Base-by-base conservation (phyloP, 2,329 filamentous ascomycete species). In the Rhynchosporium secalis region DNA sequence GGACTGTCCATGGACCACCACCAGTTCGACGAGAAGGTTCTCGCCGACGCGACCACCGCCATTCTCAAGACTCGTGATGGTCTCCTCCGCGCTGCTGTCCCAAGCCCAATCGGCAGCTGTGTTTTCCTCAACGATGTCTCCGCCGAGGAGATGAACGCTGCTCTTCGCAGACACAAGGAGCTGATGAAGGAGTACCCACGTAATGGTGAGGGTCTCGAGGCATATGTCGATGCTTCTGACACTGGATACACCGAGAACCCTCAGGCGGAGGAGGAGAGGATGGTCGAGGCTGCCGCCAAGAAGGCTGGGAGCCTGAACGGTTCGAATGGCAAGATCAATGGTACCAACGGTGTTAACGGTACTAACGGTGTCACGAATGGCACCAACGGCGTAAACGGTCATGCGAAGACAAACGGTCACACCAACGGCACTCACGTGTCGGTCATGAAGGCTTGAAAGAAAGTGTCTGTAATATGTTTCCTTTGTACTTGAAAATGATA, bases 41-140 rank as follows among this genome's bases (percentile, higher is more conserved):
- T 91, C 9, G 83, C 86, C 57, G 84, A 84, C 69, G 88, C 80
- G 2, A 91, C 87, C 1, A 77, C 83, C 13, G 88, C 88, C 12
- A 91, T 91, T 65, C 76, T 91, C 56, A 88, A 87, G 78, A 91
- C 88, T 0, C 81, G 88, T 12, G 88, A 91, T 66, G 88, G 88
- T 40, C 79, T 83, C 70, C 79, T 91, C 9, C 82, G 88, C 45
- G 85, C 87, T 40, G 87, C 88, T 3, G 86, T 91, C 0, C 88
- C 88, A 0, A 85, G 80, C 65, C 88, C 88, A 0, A 79, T 91
- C 36, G 88, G 88, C 1, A 78, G 77, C 12, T 91, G 88, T 70
- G 79, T 80, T 3, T 91, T 91, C 76, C 70, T 91, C 59, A 91
- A 90, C 70, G 86, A 90, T 47, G 83, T 89, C 1, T 78, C 80